Percentiles rank a stretch among this genome's conserved stretches.
Conservation (phyloP, 192 early-diverging fungal species). For the Obelidium mucronatum region DNA sequence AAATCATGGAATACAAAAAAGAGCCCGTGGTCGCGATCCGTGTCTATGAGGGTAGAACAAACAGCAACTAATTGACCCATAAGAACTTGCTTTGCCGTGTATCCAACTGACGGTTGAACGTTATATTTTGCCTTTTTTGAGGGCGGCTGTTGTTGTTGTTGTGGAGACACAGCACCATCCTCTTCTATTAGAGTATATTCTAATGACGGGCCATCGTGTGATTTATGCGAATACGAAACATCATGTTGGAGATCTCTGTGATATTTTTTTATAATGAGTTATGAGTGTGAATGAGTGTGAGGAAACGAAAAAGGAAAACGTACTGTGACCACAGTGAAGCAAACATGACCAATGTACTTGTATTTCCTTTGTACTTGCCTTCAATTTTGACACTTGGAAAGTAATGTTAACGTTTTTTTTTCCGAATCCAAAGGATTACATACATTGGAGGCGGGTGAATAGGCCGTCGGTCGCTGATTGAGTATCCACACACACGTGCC, state of each 20-base stretch:
- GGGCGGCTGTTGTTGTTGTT: too few relatives aligned
- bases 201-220: neutral
- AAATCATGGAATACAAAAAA: slow-evolving; percentile 57
- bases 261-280: too few relatives aligned
- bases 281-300: too few relatives aligned
- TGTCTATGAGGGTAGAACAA: slow-evolving; percentile 41
- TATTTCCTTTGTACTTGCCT: too few relatives aligned
- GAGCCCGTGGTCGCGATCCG: slow-evolving; percentile 35
- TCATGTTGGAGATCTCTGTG: neutral
- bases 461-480: slow-evolving; percentile 23
- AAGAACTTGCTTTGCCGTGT: slow-evolving; percentile 32
- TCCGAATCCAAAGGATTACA: neutral
- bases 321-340: too few relatives aligned
- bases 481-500: slow-evolving; percentile 23
- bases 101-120: neutral
- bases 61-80: slow-evolving; percentile 44
- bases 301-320: too few relatives aligned
- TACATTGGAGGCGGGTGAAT: slow-evolving; percentile 39
- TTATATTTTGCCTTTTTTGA: too few relatives aligned
- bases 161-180: too few relatives aligned
- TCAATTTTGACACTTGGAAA: too few relatives aligned
- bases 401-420: neutral
- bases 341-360: too few relatives aligned
- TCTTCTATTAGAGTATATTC: neutral
- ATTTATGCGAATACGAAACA: neutral